These are phyloP conservation scores for Ogataea angusta DNA, from an alignment of 805 yeast genomes.

Conservation along the genomic window DNA sequence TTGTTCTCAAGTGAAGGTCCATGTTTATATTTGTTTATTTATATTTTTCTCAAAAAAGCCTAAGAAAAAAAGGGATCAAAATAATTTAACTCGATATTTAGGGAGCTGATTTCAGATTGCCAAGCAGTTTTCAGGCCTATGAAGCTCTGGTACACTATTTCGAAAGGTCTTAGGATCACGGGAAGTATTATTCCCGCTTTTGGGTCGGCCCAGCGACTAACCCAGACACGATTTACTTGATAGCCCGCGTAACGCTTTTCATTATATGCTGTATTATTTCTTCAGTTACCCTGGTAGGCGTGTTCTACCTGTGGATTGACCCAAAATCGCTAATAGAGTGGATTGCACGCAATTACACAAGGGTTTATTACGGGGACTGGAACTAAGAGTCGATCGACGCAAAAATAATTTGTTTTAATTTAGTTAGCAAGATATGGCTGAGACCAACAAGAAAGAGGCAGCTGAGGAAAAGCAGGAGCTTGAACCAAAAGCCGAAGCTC, in stretches of 20 bases:
- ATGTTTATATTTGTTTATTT: conserved; percentile 12
- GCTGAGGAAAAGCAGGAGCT: conserved; percentile 2
- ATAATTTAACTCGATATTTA: not conserved
- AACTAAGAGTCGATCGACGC: conserved; percentile 11
- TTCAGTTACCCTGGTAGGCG: conserved; percentile 1
- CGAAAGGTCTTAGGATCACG: not conserved
- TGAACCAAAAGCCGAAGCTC: not conserved
- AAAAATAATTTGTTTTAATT: conserved; percentile 4
- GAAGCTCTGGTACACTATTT: not conserved
- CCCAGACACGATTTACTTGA: not conserved
- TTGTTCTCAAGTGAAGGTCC: conserved; percentile 35
- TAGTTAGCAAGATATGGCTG: conserved; percentile 5
- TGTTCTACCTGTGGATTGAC: conserved; percentile 8
- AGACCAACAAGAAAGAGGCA: conserved; percentile 2
- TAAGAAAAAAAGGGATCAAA: conserved; percentile 1
- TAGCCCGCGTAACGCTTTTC: not conserved
- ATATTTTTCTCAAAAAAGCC: conserved; percentile 4
- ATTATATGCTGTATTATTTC: conserved; percentile 1
- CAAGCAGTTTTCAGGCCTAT: not conserved
- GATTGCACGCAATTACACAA: conserved; percentile 1
- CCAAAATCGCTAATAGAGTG: conserved; percentile 1
- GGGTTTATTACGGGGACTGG: conserved; percentile 4
- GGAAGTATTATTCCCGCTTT: conserved; percentile 4
- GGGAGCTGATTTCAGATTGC: too few species aligned
- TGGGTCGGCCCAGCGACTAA: not conserved